These are phyloP conservation scores for Entamoeba moshkovskii DNA, from an alignment of 208 protist genomes.

Conservation along the genomic window DNA sequence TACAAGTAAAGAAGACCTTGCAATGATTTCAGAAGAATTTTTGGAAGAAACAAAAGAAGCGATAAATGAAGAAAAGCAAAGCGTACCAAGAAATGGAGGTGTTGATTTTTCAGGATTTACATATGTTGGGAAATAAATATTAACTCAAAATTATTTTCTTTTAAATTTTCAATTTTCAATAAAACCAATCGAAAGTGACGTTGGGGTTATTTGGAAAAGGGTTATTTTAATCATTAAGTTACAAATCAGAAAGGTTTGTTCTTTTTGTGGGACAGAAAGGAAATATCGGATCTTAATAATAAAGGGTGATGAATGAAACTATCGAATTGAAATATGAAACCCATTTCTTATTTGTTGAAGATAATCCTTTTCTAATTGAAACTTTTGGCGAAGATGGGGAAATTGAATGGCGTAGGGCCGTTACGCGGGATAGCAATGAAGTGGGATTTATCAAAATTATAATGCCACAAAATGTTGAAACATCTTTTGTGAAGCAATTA, in stretches of 20 bases:
- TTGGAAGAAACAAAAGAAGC: not conserved
- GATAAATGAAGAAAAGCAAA: not conserved
- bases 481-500: no score
- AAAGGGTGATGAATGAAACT: no score
- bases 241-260: no score
- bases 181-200: no score
- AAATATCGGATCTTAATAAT: no score
- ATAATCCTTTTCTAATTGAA: not conserved
- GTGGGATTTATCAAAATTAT: not conserved
- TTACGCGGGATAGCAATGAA: not conserved
- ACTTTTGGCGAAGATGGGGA: not conserved
- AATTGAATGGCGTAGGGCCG: not conserved
- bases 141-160: not conserved
- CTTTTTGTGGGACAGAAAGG: no score
- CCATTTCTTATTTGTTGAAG: not conserved
- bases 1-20: not conserved
- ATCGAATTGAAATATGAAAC: no score
- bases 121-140: not conserved
- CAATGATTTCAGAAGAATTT: not conserved
- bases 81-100: not conserved
- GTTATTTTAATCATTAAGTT: no score
- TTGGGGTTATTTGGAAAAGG: no score
- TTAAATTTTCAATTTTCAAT: no score
- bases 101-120: not conserved
- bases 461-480: no score